Conservation (phyloP, 176 grass and related monocot genomes). For the Lolium perenne region DNA sequence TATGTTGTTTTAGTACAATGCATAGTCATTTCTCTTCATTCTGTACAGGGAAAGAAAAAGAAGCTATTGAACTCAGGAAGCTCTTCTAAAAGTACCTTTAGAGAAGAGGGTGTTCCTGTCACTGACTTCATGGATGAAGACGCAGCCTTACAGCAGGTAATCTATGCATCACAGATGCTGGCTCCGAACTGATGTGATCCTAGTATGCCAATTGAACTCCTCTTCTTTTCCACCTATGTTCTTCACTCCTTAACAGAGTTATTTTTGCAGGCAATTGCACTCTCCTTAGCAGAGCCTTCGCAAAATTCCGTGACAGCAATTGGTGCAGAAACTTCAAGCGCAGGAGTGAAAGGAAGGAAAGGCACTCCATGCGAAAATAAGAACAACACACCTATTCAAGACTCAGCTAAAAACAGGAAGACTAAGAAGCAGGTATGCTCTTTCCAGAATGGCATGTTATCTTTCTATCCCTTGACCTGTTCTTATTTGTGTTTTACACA, state of each 20-base stretch:
- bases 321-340: slow-evolving; percentile 27
- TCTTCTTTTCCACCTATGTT: neutral
- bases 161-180: slow-evolving; percentile 5
- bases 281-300: slow-evolving; percentile 59
- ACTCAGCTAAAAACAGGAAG: slow-evolving; percentile 51
- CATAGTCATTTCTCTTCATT: neutral
- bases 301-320: slow-evolving; percentile 23
- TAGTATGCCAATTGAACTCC: slow-evolving; percentile 2
- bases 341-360: slow-evolving; percentile 35
- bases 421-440: slow-evolving; percentile 61
- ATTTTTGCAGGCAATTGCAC: slow-evolving; percentile 79
- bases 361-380: slow-evolving; percentile 41
- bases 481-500: slow-evolving; percentile 27
- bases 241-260: slow-evolving; percentile 22
- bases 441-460: slow-evolving; percentile 2
- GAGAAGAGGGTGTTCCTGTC: slow-evolving; percentile 35
- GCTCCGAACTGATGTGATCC: neutral
- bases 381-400: slow-evolving; percentile 24
- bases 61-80: slow-evolving; percentile 48
- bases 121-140: slow-evolving; percentile 67
- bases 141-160: slow-evolving; percentile 68
- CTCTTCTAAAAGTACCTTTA: slow-evolving; percentile 13
- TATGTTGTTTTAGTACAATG: neutral
- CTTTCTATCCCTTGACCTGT: neutral
- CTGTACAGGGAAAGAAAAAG: slow-evolving; percentile 63